Base-by-base conservation (phyloP, 129 eudicot species). In the Flaveria bidentis region DNA sequence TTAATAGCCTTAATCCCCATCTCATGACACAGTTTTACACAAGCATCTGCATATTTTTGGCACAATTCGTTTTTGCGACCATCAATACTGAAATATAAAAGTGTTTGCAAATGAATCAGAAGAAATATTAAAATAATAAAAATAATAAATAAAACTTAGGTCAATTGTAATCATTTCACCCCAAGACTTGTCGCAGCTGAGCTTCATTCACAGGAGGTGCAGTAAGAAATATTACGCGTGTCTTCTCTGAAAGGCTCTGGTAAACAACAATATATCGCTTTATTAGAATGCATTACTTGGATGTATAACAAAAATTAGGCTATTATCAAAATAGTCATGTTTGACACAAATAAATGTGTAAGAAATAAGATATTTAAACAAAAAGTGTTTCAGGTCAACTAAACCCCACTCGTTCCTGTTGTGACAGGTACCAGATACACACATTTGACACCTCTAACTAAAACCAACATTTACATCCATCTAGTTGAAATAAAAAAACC, bases 231-330 rank as follows among this genome's bases (percentile, higher is more conserved):
- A 91, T 85, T 63, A 87, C 16, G 45, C 81, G 82, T 1, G 89
- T 91, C 82, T 79, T 85, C 60, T 88, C 87, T 7, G 97, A 91
- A 67, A 91, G 91, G 76, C 84, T 71, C 92, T 91, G 96, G 14
- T 39, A 74, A 33, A 36, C 23, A 26, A 67, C 18, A 53, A 16
- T 44, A 13, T 11, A 28, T 42, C 16, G 39, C 10, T 41, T 60
- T 42, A 13, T 56, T 55, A 73, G 67, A 2, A 72, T 15, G 22
- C 76, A 72, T 72, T 72, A 30, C 52, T 72, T 52, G 51, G 28
- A 67, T 67, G 71, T 39, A 10, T 67, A 61, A 25, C 33, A 33
- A 33, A 33, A 33, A 33, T 33, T 33, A 33, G 39, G 39, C 0
- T 4, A 33, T 33, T 33, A 33, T 4, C 39, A 33, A 33, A 3